Evolutionary conservation across 2,329 filamentous ascomycete species (phyloP), one percentile per base, ranked within the genome.

Genomic region (Periglandula ipomoeae): DNA sequence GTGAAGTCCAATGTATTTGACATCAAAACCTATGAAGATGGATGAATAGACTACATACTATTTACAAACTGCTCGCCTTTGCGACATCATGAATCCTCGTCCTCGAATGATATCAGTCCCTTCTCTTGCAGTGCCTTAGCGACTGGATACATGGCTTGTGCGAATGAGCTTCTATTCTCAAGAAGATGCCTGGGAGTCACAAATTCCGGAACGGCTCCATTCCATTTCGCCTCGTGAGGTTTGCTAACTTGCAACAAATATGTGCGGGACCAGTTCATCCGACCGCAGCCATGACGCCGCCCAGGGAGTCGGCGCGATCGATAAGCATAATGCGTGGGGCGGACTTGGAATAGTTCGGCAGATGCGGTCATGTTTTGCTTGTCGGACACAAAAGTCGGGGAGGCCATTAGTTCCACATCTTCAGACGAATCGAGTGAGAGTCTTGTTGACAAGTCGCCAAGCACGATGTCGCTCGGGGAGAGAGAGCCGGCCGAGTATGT

Each of bases 141-240:
- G 17, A 48, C 39, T 2, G 46, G 46, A 30, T 48, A 48, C 39
- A 48, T n/a, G 10, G 13, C 35, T 7, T 39, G 38, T 10, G 46
- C 46, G 22, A 48, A 48, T 3, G 35, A 10, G 15, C 46, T 48
- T 17, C 46, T 38, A 3, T 39, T 8, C 24, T 37, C 38, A 19
- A 48, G 39, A 15, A 48, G 26, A 19, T 43, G 38, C 4, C 30
- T 24, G 3, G 46, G 46, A 9, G 46, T 48, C 3, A 39, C 9
- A 34, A 24, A 30, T 19, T 42, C 39, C 11, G 10, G 34, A 8
- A 17, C 9, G 5, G 24, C 11, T 5, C 39, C 39, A 10, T 19
- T 48, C 38, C 39, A 42, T 15, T 48, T 42, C 11, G 13, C 22
- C 17, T 48, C 27, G 38, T 48, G 46, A 3, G 38, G 24, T 3